Evolutionary conservation across 352 stramenopile species (phyloP).

Genomic region (Globisporangium rhizosaccharum): DNA sequence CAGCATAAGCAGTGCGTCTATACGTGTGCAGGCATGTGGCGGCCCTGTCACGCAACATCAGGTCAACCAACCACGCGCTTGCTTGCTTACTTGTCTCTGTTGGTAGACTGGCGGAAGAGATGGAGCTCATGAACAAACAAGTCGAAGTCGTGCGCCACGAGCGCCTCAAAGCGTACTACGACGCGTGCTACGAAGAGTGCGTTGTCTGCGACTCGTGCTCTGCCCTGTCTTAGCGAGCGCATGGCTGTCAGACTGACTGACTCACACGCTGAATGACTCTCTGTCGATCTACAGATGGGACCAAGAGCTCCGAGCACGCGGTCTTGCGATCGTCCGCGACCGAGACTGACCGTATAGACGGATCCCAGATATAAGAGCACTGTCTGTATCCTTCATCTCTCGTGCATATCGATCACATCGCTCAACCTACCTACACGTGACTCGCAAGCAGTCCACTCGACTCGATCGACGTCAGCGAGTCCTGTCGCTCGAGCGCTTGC

Average conservation of each 20-base stretch:
- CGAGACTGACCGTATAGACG: slow-evolving; percentile 35
- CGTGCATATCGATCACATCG: neutral
- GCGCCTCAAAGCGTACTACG: slow-evolving; percentile 68
- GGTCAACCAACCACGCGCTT: neutral
- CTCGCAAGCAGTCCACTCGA: neutral
- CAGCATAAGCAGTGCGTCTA: slow-evolving; percentile 47
- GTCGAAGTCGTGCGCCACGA: slow-evolving; percentile 56
- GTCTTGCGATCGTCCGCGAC: slow-evolving; percentile 61
- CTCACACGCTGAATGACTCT: neutral
- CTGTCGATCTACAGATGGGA: slow-evolving; percentile 41
- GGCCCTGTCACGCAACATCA: neutral
- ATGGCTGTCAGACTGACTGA: neutral
- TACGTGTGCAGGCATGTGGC: neutral
- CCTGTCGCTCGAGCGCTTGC: neutral
- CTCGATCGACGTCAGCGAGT: neutral
- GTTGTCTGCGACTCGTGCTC: neutral
- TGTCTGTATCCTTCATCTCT: neutral
- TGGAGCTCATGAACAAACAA: slow-evolving; percentile 76
- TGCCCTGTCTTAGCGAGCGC: neutral
- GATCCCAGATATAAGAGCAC: too few species aligned
- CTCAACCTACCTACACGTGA: neutral
- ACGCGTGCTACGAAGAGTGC: slow-evolving; percentile 67
- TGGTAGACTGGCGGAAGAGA: slow-evolving; percentile 54
- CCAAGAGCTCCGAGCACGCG: slow-evolving; percentile 56
- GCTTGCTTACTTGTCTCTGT: too few species aligned